These are phyloP conservation scores for Monosporascus ibericus DNA, from an alignment of 2,329 filamentous ascomycete genomes.

Conservation along the genomic window DNA sequence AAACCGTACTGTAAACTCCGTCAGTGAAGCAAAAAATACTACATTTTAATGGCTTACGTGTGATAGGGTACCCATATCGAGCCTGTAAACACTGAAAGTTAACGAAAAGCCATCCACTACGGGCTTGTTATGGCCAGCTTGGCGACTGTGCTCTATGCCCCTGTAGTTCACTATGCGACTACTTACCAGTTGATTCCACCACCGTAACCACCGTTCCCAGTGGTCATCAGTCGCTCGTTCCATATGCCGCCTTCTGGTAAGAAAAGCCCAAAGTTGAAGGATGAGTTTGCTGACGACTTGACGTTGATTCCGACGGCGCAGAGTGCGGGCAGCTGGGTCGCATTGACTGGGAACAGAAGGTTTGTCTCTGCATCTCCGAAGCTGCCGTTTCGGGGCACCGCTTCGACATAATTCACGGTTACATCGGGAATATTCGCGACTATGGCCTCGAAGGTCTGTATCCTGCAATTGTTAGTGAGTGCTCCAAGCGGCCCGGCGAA, in stretches of 20 bases:
- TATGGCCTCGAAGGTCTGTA: constrained; percentile 14
- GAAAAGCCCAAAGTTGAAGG: constrained; percentile 26
- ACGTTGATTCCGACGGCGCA: constrained; percentile 25
- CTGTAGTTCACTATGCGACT: background rate
- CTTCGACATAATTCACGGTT: constrained; percentile 18
- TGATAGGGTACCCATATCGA: constrained; percentile 35
- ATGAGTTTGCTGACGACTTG: constrained; percentile 21
- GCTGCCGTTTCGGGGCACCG: constrained; percentile 18
- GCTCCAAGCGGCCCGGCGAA: constrained; percentile 7
- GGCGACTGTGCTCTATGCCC: no score
- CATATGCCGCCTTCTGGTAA: constrained; percentile 22
- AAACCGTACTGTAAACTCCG: constrained; percentile 28
- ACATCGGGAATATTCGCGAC: constrained; percentile 13
- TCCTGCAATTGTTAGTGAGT: constrained; percentile 14
- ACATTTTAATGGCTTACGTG: constrained; percentile 9
- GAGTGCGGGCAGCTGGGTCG: constrained; percentile 20
- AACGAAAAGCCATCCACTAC: no score
- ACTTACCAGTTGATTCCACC: constrained; percentile 27
- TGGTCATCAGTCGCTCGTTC: constrained; percentile 22
- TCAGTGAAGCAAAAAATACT: background rate
- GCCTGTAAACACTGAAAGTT: constrained; percentile 8
- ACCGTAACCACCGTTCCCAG: constrained; percentile 22
- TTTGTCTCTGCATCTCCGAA: constrained; percentile 16
- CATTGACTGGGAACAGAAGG: constrained; percentile 16
- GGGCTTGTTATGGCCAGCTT: no score